A percentile compares a stretch with the other conserved stretches of the same genome.
Evolutionary conservation across 306 rosid species (phyloP).

Genomic region (Betula pendula): DNA sequence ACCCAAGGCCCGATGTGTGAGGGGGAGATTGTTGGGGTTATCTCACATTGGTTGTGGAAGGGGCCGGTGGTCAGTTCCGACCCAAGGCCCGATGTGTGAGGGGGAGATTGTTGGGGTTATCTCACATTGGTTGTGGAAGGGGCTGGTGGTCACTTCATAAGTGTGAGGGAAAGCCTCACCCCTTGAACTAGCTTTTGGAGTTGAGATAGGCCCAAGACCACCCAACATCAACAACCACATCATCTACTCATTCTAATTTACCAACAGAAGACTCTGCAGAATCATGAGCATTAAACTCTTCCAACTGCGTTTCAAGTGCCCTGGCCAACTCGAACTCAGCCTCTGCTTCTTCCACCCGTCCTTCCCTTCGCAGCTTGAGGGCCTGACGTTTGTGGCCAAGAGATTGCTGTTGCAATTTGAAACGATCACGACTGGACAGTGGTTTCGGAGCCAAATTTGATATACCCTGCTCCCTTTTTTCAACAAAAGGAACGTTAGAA

Average conservation of each 20-base stretch:
- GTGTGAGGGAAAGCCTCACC: no score
- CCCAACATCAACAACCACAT: constrained; percentile 66
- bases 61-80: no score
- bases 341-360: constrained; percentile 83
- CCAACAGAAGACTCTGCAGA: constrained; percentile 25
- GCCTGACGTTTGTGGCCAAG: constrained; percentile 89
- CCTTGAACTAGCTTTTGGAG: no score
- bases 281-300: constrained; percentile 58
- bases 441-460: constrained; percentile 43
- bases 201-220: no score
- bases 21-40: no score
- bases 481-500: constrained; percentile 32
- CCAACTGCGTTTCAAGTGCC: constrained; percentile 83
- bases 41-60: no score
- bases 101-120: no score
- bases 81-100: no score
- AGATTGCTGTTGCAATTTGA: constrained; percentile 97
- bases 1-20: no score
- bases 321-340: constrained; percentile 81
- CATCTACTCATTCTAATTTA: constrained; percentile 42
- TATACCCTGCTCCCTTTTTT: constrained; percentile 42
- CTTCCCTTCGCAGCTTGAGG: constrained; percentile 82
- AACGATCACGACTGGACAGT: constrained; percentile 82
- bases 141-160: no score
- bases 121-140: no score